These are phyloP conservation scores for Areca catechu DNA, from an alignment of 176 grass and related monocot genomes.

Conservation along the genomic window DNA sequence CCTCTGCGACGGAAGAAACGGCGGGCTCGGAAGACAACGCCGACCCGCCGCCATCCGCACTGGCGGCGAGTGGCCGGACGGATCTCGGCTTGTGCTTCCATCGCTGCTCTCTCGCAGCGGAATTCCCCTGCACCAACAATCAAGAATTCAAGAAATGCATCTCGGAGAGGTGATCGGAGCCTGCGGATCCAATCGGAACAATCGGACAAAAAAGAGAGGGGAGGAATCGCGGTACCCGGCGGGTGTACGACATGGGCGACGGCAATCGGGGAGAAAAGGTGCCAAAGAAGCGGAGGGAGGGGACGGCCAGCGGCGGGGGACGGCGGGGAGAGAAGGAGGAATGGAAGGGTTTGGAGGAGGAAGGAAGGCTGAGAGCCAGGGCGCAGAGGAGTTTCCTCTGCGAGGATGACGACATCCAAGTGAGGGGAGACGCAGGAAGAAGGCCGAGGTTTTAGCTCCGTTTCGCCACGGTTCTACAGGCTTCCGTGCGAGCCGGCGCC, in stretches of 20 bases:
- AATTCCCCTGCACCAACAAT: slow-evolving; percentile 16
- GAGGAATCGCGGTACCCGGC: too few species aligned
- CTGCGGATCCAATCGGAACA: too few species aligned
- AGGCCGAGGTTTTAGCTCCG: not conserved
- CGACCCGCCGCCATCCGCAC: not conserved
- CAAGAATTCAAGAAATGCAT: not conserved
- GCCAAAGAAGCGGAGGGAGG: not conserved
- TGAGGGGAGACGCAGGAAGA: slow-evolving; percentile 3
- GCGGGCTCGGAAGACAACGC: not conserved
- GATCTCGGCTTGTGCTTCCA: slow-evolving; percentile 31
- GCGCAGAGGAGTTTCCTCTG: slow-evolving; percentile 17
- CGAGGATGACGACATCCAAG: too few species aligned
- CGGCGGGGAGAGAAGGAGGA: slow-evolving; percentile 16
- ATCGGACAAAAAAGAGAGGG: too few species aligned
- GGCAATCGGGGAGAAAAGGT: not conserved
- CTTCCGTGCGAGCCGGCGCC: not conserved
- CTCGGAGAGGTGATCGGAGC: too few species aligned
- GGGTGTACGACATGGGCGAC: not conserved
- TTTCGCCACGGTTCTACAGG: not conserved
- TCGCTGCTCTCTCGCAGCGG: not conserved
- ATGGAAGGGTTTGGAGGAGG: slow-evolving; percentile 1
- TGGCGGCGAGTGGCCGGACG: not conserved
- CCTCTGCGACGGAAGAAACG: not conserved
- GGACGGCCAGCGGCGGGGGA: not conserved
- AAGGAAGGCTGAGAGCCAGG: slow-evolving; percentile 20